A percentile compares a stretch with the other conserved stretches of the same genome.
phyloP scores from a whole-genome alignment of 306 rosid species.

The Prosopis cineraria region DNA sequence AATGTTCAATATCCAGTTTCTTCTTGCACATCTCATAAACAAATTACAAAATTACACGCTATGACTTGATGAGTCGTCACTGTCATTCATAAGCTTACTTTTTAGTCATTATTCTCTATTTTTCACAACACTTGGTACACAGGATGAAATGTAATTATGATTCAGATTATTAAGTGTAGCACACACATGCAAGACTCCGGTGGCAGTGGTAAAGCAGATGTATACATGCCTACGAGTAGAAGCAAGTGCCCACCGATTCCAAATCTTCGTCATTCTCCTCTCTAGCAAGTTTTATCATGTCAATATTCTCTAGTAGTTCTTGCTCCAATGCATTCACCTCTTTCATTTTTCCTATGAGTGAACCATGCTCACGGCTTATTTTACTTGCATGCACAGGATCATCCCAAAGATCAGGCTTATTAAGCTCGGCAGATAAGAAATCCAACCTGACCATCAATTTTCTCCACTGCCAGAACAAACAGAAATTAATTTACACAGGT shows the following conservation, averaged over 20 bases:
- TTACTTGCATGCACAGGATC: constrained; percentile 75
- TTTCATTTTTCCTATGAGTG: constrained; percentile 79
- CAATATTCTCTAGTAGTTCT: constrained; percentile 86
- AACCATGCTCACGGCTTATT: constrained; percentile 90
- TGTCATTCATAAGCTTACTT: neutral
- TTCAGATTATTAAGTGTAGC: constrained; percentile 3
- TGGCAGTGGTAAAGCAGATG: constrained; percentile 35
- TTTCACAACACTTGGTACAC: neutral
- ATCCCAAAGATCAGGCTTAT: constrained; percentile 78
- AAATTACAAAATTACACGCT: neutral
- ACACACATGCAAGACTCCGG: constrained; percentile 9
- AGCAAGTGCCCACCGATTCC: constrained; percentile 90
- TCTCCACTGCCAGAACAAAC: constrained; percentile 70
- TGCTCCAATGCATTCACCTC: constrained; percentile 77
- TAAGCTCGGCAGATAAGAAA: constrained; percentile 62
- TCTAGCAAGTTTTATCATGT: constrained; percentile 86
- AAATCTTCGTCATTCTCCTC: constrained; percentile 78
- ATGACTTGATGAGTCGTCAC: neutral
- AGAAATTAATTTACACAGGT: neutral
- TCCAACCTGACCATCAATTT: constrained; percentile 74
- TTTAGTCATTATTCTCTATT: neutral
- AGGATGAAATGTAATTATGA: neutral
- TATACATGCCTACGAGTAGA: constrained; percentile 83
- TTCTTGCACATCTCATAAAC: neutral
- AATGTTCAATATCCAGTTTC: constrained; percentile 1